Evolutionary conservation across 2,329 filamentous ascomycete species (phyloP).

Genomic region (Xylariaceae sp.): DNA sequence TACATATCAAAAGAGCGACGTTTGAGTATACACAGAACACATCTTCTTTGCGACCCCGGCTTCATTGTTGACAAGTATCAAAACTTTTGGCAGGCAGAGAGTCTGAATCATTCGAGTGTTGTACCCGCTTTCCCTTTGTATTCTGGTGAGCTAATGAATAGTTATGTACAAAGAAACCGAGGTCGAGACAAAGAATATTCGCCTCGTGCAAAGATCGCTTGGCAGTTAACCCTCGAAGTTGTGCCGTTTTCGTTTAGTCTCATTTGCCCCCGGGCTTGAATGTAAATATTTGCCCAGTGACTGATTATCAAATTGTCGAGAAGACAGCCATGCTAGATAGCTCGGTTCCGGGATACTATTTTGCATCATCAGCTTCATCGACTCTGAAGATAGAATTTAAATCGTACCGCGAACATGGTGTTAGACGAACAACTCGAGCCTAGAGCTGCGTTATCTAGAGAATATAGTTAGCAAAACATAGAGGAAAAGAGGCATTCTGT

Average conservation of each 20-base stretch:
- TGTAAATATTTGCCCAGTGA: not conserved
- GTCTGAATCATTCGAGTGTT: not conserved
- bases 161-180: slow-evolving; percentile 9
- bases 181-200: slow-evolving; percentile 5
- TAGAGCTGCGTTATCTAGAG: slow-evolving; percentile 52
- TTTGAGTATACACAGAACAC: not conserved
- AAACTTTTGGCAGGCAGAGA: slow-evolving; percentile 4
- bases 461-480: no score
- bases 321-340: slow-evolving; percentile 58
- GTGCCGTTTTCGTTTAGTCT: slow-evolving; percentile 2
- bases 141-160: not conserved
- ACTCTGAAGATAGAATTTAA: not conserved
- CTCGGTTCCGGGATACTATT: slow-evolving; percentile 46
- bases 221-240: not conserved
- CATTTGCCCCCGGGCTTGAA: not conserved
- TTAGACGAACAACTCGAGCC: slow-evolving; percentile 66
- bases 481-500: no score
- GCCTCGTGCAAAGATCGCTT: no score
- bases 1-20: not conserved
- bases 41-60: slow-evolving; percentile 10
- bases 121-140: slow-evolving; percentile 19
- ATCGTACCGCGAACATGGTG: slow-evolving; percentile 51
- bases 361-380: not conserved
- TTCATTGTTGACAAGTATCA: slow-evolving; percentile 22
- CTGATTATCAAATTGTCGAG: slow-evolving; percentile 39